Conservation (phyloP, 2,329 filamentous ascomycete genomes). For the Fusarium sublunatum region DNA sequence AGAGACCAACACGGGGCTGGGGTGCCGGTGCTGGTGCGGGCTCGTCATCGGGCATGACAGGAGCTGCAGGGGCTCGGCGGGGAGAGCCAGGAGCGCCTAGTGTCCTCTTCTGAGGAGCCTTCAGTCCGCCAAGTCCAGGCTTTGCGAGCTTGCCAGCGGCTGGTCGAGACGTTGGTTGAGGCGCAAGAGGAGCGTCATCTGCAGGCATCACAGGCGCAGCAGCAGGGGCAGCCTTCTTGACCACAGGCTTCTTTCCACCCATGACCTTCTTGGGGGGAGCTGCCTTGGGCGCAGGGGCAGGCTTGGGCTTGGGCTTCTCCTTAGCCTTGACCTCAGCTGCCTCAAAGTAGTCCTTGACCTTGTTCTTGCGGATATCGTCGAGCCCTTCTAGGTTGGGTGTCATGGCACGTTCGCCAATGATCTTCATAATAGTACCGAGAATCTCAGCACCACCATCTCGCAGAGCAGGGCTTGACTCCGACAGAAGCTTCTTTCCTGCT, state of each 20-base stretch:
- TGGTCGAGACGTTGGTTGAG: slow-evolving; percentile 67
- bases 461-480: slow-evolving; percentile 87
- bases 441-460: slow-evolving; percentile 92
- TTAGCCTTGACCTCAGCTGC: slow-evolving; percentile 63
- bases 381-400: slow-evolving; percentile 89
- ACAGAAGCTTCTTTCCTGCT: slow-evolving; percentile 85
- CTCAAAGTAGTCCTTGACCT: slow-evolving; percentile 93
- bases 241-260: slow-evolving; percentile 56
- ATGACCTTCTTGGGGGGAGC: slow-evolving; percentile 62
- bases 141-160: slow-evolving; percentile 65
- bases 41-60: slow-evolving; percentile 69
- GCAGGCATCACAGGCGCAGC: slow-evolving; percentile 56
- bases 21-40: slow-evolving; percentile 67
- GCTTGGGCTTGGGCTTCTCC: slow-evolving; percentile 83
- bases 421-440: slow-evolving; percentile 96
- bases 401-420: slow-evolving; percentile 97
- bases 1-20: slow-evolving; percentile 72
- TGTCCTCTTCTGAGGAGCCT: slow-evolving; percentile 68
- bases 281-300: slow-evolving; percentile 65
- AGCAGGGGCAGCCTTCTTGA: slow-evolving; percentile 58
- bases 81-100: slow-evolving; percentile 66
- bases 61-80: slow-evolving; percentile 59
- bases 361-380: slow-evolving; percentile 94
- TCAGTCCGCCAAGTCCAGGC: slow-evolving; percentile 67
- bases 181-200: slow-evolving; percentile 65